Base-by-base conservation (phyloP, 495 filamentous ascomycete species). In the Tuber indicum region DNA sequence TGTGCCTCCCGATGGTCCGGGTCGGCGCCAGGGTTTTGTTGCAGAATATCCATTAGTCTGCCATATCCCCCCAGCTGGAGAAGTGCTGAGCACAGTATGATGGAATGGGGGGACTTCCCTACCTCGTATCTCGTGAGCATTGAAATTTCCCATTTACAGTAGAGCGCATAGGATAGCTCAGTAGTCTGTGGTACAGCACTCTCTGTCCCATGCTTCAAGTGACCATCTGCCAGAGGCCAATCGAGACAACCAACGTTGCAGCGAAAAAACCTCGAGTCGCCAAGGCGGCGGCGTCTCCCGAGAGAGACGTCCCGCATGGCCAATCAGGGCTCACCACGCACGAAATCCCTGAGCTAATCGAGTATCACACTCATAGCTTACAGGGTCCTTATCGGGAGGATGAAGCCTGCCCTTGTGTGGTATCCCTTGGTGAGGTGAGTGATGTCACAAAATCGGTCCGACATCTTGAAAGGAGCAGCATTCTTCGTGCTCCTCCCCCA, bases 251-350 rank as follows among this genome's bases (percentile, higher is more conserved):
- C 74, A 76, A 70, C 77, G 74, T 70, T 76, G 52, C 74, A 76
- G 36, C 36, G 72, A 74, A 52, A 52, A 69, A 70, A 70, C 69
- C 72, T 73, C 76, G 72, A 58, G 76, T 73, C 75, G 78, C 72
- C 76, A 71, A 74, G 69, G 66, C 69, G 49, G 74, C 72, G 77
- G 14, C 52, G 77, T 32, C 52, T 32, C 52, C 52, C 52, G 52
- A 16, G 10, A 32, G n/a, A 62, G 52, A 70, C 74, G 78, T 74
- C 73, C 73, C 73, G 76, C 72, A 42, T 44, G 41, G 36, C 78
- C 78, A 80, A 80, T 79, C 73, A 80, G 42, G 52, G 16, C 1
- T 36, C 70, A 75, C 78, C 78, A 80, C 78, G 78, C 78, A 80
- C 71, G 52, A 74, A n/a, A 78, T 76, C 77, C 76, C 70, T 78